Conservation (phyloP, 257 asterid genomes). For the Plantago major region DNA sequence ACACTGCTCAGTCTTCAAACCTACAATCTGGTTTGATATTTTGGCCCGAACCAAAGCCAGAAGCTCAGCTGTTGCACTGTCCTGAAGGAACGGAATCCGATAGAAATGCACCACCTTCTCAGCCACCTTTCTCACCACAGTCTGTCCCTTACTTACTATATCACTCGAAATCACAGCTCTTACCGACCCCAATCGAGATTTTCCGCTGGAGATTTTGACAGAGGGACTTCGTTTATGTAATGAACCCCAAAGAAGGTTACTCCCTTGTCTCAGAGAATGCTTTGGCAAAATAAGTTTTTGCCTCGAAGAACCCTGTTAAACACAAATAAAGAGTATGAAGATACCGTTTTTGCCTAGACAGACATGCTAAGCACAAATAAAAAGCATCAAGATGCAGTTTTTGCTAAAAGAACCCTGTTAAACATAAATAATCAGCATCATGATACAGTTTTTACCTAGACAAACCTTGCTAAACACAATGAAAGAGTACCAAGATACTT, state of each 20-base stretch:
- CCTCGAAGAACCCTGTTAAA: conserved; percentile 45
- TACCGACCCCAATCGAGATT: conserved; percentile 20
- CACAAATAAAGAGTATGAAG: conserved; percentile 20
- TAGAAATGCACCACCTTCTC: conserved; percentile 60
- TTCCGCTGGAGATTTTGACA: conserved; percentile 21
- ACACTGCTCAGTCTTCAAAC: conserved; percentile 80
- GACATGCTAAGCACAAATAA: background rate
- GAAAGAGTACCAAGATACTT: too few species aligned
- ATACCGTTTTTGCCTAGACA: background rate
- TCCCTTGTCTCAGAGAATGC: conserved; percentile 32
- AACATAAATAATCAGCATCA: conserved; percentile 18
- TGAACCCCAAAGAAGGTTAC: conserved; percentile 52
- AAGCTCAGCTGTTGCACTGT: conserved; percentile 65
- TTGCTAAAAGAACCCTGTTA: conserved; percentile 37
- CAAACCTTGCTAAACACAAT: background rate
- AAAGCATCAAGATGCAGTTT: background rate
- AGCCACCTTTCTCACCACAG: conserved; percentile 25
- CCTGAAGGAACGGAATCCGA: conserved; percentile 55
- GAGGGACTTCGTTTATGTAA: conserved; percentile 22
- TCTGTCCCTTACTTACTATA: conserved; percentile 23
- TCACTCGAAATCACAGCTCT: conserved; percentile 52
- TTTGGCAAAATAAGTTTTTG: conserved; percentile 43
- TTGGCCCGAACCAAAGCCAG: conserved; percentile 54
- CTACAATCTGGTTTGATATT: conserved; percentile 51
- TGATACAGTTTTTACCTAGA: background rate